Conservation (phyloP, 1,139 yeast species). For the Suhomyces bolitotheri region DNA sequence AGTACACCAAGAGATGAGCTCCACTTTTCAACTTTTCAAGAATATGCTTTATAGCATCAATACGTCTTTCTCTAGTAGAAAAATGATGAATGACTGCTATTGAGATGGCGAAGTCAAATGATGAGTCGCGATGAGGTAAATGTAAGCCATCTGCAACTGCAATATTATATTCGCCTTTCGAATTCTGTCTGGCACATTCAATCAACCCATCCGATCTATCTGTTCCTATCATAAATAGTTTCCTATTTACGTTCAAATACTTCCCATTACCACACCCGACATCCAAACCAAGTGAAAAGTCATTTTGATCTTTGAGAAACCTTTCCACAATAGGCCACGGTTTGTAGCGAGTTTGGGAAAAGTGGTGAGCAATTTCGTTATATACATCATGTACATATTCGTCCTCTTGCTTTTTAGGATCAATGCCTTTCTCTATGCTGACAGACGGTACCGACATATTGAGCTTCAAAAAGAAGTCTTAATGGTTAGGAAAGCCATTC, state of each 20-base stretch:
- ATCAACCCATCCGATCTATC: conserved; percentile 82
- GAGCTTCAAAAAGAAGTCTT: too few relatives aligned
- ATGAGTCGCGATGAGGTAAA: conserved; percentile 60
- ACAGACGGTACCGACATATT: conserved; percentile 34
- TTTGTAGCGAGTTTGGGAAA: conserved; percentile 88
- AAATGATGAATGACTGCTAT: conserved; percentile 97
- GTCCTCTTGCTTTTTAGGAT: conserved; percentile 65
- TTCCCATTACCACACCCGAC: conserved; percentile 98
- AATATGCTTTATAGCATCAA: conserved; percentile 70
- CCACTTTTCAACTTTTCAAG: conserved; percentile 55
- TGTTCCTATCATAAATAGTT: conserved; percentile 72
- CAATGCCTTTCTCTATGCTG: conserved; percentile 27
- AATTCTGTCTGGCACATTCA: conserved; percentile 59
- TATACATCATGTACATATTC: conserved; percentile 85
- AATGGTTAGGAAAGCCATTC: too few relatives aligned
- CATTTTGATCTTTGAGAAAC: conserved; percentile 47
- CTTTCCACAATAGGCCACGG: conserved; percentile 96
- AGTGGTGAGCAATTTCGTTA: conserved; percentile 88
- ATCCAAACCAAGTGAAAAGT: conserved; percentile 54
- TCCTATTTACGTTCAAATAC: conserved; percentile 69
- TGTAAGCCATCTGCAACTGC: conserved; percentile 75
- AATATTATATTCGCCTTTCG: conserved; percentile 39
- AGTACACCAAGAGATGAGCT: conserved; percentile 78
- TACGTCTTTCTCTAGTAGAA: conserved; percentile 76
- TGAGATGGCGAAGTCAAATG: conserved; percentile 88